These are phyloP conservation scores for Calonectria pseudoturangicola DNA, from an alignment of 2,329 filamentous ascomycete genomes.

Conservation along the genomic window DNA sequence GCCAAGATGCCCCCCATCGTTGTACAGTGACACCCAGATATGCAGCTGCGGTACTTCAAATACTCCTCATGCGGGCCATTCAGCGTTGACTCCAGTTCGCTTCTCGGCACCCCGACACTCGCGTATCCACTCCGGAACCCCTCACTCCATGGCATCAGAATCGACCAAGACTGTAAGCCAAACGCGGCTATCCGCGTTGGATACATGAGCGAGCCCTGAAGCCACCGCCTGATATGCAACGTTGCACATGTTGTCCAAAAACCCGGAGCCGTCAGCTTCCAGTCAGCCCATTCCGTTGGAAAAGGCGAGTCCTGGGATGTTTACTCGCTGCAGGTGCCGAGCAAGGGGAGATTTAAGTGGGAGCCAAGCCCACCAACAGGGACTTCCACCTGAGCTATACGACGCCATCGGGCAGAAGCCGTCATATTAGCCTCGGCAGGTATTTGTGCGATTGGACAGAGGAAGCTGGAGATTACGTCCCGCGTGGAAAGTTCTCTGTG, in stretches of 20 bases:
- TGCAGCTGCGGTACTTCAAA: slow-evolving; percentile 33
- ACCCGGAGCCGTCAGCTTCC: slow-evolving; percentile 44
- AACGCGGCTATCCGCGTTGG: slow-evolving; percentile 46
- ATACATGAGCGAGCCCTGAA: slow-evolving; percentile 32
- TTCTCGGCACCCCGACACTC: slow-evolving; percentile 36
- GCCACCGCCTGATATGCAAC: slow-evolving; percentile 46
- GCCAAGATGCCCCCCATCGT: slow-evolving; percentile 28
- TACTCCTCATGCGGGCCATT: slow-evolving; percentile 40
- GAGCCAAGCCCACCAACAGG: slow-evolving; percentile 48
- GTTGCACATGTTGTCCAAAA: slow-evolving; percentile 46
- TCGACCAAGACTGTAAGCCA: slow-evolving; percentile 36
- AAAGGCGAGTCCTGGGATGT: slow-evolving; percentile 44
- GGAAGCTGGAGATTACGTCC: slow-evolving; percentile 47
- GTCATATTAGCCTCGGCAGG: slow-evolving; percentile 49
- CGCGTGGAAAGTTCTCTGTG: slow-evolving; percentile 49
- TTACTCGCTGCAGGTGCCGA: slow-evolving; percentile 43
- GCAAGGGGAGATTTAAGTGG: slow-evolving; percentile 54
- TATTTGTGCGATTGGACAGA: slow-evolving; percentile 39
- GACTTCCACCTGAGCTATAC: slow-evolving; percentile 41
- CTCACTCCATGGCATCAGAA: slow-evolving; percentile 48
- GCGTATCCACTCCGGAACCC: slow-evolving; percentile 40
- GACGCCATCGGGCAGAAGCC: slow-evolving; percentile 45
- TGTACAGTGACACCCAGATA: slow-evolving; percentile 37
- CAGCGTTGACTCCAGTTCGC: slow-evolving; percentile 32
- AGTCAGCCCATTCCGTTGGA: slow-evolving; percentile 48